A percentile compares a stretch with the other conserved stretches of the same genome.
phyloP scores from a whole-genome alignment of 2,329 filamentous ascomycete genomes.

The Fusarium lyarnte region DNA sequence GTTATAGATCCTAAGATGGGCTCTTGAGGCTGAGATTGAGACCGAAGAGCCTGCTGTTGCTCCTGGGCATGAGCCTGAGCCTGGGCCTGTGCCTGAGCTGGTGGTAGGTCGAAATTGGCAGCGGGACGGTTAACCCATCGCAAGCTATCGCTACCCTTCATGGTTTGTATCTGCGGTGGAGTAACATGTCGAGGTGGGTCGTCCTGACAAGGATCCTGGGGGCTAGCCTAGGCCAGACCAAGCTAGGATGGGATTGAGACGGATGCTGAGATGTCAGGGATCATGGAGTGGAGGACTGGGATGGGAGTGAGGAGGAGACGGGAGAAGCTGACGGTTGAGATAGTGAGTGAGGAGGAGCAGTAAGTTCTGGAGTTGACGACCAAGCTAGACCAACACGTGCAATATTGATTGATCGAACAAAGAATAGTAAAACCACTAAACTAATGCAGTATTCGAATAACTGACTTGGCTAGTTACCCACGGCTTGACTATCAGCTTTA shows the following conservation, averaged over 20 bases:
- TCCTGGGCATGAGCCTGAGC: slow-evolving; percentile 2
- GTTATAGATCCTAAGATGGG: not conserved
- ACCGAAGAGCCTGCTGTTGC: slow-evolving; percentile 22
- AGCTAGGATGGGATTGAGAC: slow-evolving; percentile 10
- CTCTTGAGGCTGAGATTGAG: slow-evolving; percentile 29
- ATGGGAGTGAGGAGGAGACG: not conserved
- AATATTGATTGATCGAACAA: slow-evolving; percentile 10
- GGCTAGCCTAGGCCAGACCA: slow-evolving; percentile 14
- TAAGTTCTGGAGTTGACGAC: not conserved
- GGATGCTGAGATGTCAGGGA: slow-evolving; percentile 27
- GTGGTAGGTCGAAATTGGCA: slow-evolving; percentile 40
- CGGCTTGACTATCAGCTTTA: not conserved
- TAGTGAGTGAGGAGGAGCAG: not conserved
- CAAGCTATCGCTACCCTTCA: slow-evolving; percentile 43
- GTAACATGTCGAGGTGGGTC: slow-evolving; percentile 43
- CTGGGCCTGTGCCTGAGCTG: slow-evolving; percentile 21
- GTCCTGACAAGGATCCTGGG: slow-evolving; percentile 33
- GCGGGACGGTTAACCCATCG: slow-evolving; percentile 37
- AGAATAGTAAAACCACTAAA: slow-evolving; percentile 2
- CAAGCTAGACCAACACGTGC: slow-evolving; percentile 6
- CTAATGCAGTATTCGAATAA: not conserved
- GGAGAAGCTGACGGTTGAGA: slow-evolving; percentile 1
- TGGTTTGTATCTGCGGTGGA: slow-evolving; percentile 41
- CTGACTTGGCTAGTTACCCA: slow-evolving; percentile 4
- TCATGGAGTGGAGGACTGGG: slow-evolving; percentile 17